Evolutionary conservation across 345 rosid genomes (phyloP), one percentile per base, ranked within the genome.

Genomic region (Dimocarpus longan): DNA sequence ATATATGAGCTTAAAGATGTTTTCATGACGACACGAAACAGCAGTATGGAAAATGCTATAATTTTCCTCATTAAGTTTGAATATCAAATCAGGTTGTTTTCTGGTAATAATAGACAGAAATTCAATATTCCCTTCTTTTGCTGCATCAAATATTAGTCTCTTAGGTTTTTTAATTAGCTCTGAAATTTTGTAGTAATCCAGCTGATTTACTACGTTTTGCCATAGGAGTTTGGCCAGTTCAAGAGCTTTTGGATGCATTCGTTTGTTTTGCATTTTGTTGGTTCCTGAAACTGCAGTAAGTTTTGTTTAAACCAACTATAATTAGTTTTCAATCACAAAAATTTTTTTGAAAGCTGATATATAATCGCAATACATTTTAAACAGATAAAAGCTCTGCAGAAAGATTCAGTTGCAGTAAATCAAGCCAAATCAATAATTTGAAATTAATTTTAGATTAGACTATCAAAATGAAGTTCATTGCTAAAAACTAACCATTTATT

Each of bases 1-100:
- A 7, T 73, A 28, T 39, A 76, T n/a, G 12, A 81, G 32, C 11
- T 39, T 40, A 57, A 81, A 81, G 66, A 81, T 72, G n/a, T 66
- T 46, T 52, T 71, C 84, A 6, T 62, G 74, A 18, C 80, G 80
- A 8, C 66, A 10, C 59, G 11, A 6, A 7, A 76, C 66, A 42
- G 80, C 76, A 2, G 72, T 56, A 11, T 76, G 84, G 40, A 81
- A 81, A 43, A 81, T 76, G 77, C 62, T 56, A 4, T 19, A 19
- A 5, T 9, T n/a, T 3, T 56, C 8, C 5, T 56, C 21, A 9
- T 56, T n/a, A 15, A 15, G 8, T 56, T 16, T 19, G n/a, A 3
- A 56, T 56, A 56, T 56, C 21, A 56, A 56, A 3, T 56, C 62
- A 56, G 62, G 62, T 15, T 56, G 21, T 18, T 4, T 3, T 1